Conservation (phyloP, 148 eudicot species). For the Heliamphora exappendiculata region DNA sequence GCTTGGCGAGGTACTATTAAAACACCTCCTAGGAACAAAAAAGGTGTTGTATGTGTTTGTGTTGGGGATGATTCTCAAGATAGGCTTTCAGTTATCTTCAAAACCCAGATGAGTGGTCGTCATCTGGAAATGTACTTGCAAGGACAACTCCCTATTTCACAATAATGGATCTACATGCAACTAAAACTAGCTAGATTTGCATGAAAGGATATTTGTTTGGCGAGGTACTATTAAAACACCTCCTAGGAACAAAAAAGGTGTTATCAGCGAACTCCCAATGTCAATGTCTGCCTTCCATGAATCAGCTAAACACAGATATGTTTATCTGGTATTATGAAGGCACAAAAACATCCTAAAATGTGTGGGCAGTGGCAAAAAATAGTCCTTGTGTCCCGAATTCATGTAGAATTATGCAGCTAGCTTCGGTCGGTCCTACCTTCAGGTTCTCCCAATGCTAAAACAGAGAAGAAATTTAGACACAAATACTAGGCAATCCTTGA, state of each 20-base stretch:
- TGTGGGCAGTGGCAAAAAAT: neutral
- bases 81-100: too few species aligned
- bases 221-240: slow-evolving; percentile 41
- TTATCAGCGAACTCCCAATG: slow-evolving; percentile 35
- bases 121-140: neutral
- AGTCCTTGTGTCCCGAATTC: neutral
- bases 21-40: slow-evolving; percentile 22
- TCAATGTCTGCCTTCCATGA: slow-evolving; percentile 31
- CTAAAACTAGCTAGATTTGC: neutral
- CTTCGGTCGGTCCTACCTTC: neutral
- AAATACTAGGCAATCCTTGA: neutral
- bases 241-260: slow-evolving; percentile 20
- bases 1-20: slow-evolving; percentile 33
- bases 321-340: slow-evolving; percentile 38
- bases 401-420: neutral
- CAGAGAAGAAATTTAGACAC: neutral
- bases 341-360: neutral
- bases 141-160: neutral
- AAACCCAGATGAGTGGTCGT: too few species aligned
- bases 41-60: too few species aligned
- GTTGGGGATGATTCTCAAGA: too few species aligned
- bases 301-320: slow-evolving; percentile 25
- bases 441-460: neutral
- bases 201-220: slow-evolving; percentile 17
- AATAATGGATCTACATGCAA: neutral